These are phyloP conservation scores for Leccinum rimulosum DNA, from an alignment of 768 basidiomycete species.

Conservation along the genomic window DNA sequence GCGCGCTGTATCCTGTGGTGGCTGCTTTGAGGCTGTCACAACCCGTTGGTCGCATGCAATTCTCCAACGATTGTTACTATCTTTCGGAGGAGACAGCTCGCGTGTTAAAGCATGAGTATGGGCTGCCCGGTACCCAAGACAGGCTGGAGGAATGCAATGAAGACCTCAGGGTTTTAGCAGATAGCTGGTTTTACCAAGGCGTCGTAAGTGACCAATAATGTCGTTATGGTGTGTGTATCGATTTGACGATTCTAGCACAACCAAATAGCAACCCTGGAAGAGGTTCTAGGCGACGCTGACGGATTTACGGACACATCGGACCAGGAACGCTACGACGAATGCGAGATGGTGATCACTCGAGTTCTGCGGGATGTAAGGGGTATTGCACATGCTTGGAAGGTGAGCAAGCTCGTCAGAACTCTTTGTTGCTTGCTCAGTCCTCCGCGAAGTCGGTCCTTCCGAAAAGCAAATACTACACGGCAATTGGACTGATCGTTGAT, in stretches of 20 bases:
- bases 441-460: conserved; percentile 56
- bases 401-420: conserved; percentile 31
- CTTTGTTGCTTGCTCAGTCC: not conserved
- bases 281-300: conserved; percentile 50
- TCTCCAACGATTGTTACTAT: conserved; percentile 80
- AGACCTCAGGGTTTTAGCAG: conserved; percentile 52
- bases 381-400: conserved; percentile 71
- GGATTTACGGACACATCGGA: conserved; percentile 70
- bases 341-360: conserved; percentile 64
- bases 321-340: conserved; percentile 74
- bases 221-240: not conserved
- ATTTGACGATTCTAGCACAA: conserved; percentile 19
- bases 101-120: conserved; percentile 29
- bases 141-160: conserved; percentile 51
- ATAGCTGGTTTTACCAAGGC: conserved; percentile 69
- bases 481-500: conserved; percentile 70
- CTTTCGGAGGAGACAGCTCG: conserved; percentile 49
- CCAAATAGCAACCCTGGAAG: conserved; percentile 28
- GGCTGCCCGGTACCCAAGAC: conserved; percentile 35
- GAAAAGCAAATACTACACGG: conserved; percentile 69
- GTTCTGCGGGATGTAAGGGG: conserved; percentile 62
- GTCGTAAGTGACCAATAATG: conserved; percentile 47
- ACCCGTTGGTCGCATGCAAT: conserved; percentile 61
- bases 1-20: conserved; percentile 72
- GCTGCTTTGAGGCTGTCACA: conserved; percentile 47